phyloP scores from a whole-genome alignment of 306 rosid genomes.

The Cucumis melo region DNA sequence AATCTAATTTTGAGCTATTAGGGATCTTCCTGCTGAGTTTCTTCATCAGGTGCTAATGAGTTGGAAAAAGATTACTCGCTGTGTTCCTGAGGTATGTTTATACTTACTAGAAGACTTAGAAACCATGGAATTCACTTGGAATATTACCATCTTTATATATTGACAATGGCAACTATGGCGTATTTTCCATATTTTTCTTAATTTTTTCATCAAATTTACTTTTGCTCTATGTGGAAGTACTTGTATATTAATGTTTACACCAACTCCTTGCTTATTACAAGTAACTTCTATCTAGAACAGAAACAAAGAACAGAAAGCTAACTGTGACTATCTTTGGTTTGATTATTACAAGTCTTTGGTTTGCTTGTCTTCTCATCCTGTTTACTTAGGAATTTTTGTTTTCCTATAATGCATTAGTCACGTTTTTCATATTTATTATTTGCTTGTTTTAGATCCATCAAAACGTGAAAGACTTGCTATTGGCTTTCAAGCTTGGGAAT shows the following conservation, averaged over 20 bases:
- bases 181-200: background rate
- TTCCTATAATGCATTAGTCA: background rate
- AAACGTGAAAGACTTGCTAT: conserved; percentile 46
- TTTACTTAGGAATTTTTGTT: background rate
- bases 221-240: background rate
- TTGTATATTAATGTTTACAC: background rate
- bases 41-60: conserved; percentile 47
- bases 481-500: conserved; percentile 30
- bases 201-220: background rate
- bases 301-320: background rate
- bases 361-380: background rate
- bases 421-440: background rate
- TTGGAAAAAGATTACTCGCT: conserved; percentile 53
- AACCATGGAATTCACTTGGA: conserved; percentile 10
- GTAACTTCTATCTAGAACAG: background rate
- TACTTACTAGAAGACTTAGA: background rate
- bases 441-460: conserved; percentile 43
- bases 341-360: background rate
- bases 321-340: background rate
- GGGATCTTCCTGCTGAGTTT: conserved; percentile 57
- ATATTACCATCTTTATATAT: background rate
- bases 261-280: background rate
- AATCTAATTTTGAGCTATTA: conserved; percentile 26
- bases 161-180: no score
- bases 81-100: conserved; percentile 50